Evolutionary conservation across 352 stramenopile genomes (phyloP), one percentile per base, ranked within the genome.

Genomic region (Phytopythium aichiense): DNA sequence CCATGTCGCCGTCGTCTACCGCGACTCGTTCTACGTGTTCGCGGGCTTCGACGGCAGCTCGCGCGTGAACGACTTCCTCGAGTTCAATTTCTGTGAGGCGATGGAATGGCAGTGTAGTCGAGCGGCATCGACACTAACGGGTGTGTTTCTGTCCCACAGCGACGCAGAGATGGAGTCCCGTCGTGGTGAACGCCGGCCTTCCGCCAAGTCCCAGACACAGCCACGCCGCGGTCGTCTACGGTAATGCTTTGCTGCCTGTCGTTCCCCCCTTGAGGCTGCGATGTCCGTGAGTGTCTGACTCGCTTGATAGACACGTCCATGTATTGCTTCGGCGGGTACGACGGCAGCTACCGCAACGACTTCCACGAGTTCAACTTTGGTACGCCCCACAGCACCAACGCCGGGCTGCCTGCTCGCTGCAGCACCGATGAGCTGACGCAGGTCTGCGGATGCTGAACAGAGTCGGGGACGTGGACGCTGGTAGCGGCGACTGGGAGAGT

Each of bases 291-390:
- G 45, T 51, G 45, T 9, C 46, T n/a, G 23, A 42, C 53, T 5
- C 23, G 7, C 7, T 25, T 0, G 18, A 33, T 16, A 92, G 86
- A 90, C 57, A 87, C 88, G 40, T 93, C 82, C 7, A 87, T 95
- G 78, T 95, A 80, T 40, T 89, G 94, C 52, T 98, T 98, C 72
- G 92, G 93, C 37, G 93, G 96, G 49, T 99, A 99, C 66, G 96
- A 98, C 64, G 95, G 95, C 20, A 94, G 84, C 65, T 97, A 97
- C 65, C 83, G 93, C 62, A 97, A 92, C 58, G 97, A 99, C 71
- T 98, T 99, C 64, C 94, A 99, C 64, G 90, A 98, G 74, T 99
- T 98, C 71, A 95, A 98, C 65, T 95, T 95, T 61, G 84, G 84
- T 91, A 60, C 43, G 64, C 37, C n/a, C 31, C 22, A n/a, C 4